Evolutionary conservation across 2,329 filamentous ascomycete species (phyloP), one percentile per base, ranked within the genome.

Genomic region (Ophiocordyceps sinensis): DNA sequence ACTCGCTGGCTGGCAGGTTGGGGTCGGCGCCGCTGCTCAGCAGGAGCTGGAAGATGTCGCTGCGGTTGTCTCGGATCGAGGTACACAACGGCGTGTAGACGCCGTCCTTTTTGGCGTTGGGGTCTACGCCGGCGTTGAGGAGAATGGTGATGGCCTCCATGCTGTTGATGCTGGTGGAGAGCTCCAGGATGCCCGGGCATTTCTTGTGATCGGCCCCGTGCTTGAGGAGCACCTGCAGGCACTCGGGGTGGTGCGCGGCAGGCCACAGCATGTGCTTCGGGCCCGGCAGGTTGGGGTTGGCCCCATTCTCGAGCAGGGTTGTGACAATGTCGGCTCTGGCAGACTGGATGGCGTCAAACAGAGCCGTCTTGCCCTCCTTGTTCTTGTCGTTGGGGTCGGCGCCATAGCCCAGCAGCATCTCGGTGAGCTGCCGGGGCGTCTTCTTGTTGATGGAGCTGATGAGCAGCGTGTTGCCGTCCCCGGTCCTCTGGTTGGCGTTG

Each of bases 231-330:
- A 78, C 56, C 49, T 74, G 66, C 28, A 83, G 60, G 44, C 73
- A 77, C 8, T 64, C 58, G 0, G 77, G 64, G 40, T 78, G 67
- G 56, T 77, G 74, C 0, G 70, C 71, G 0, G 77, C 67, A 2
- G 77, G 75, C 79, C 79, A 79, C 21, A 84, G 66, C 58, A 78
- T 72, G 59, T 83, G 75, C 56, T 82, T 80, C 11, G 78, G 77
- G 1, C 75, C 78, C 2, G 79, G 79, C 6, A 82, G 62, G 53
- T 85, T 84, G 9, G 78, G 71, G 49, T 82, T 71, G 2, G 79
- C 80, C 3, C 72, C 70, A 41, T 77, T 68, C 40, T 81, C 59
- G 3, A 69, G 52, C 28, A 69, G 58, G 2, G 53, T 55, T 9
- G 58, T 64, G 44, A 79, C 70, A 1, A 80, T 62, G 43, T 81